Conservation (phyloP, 257 asterid genomes). For the Solanum corneliomulleri region DNA sequence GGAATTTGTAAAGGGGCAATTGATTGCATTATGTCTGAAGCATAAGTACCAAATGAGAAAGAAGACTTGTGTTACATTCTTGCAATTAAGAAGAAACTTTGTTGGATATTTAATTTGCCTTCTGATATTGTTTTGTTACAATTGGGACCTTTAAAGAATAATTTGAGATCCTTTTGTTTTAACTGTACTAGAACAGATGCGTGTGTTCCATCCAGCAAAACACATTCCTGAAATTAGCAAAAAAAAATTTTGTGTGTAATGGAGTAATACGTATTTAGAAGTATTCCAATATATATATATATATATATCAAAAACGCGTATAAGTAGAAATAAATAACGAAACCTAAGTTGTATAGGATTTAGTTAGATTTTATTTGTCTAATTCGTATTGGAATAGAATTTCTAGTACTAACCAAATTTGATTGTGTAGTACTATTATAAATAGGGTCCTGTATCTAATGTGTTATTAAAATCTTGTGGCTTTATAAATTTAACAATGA, state of each 20-base stretch:
- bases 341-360: neutral
- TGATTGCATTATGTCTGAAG: slow-evolving; percentile 60
- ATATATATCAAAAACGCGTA: neutral
- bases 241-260: too few species aligned
- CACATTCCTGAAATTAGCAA: too few species aligned
- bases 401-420: neutral
- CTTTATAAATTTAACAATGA: neutral
- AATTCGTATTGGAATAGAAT: neutral
- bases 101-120: neutral
- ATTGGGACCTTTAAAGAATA: neutral
- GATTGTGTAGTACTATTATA: neutral
- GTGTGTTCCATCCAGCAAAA: neutral
- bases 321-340: neutral
- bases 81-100: neutral
- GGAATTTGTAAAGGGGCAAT: slow-evolving; percentile 82
- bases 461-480: neutral
- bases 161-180: neutral
- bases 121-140: neutral
- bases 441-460: neutral
- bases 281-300: neutral
- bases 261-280: neutral
- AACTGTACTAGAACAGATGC: neutral
- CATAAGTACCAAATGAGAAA: slow-evolving; percentile 8
- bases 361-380: neutral
- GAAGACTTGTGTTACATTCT: neutral